Evolutionary conservation across 345 rosid species (phyloP), one percentile per base, ranked within the genome.

Genomic region (Salix dunnii): DNA sequence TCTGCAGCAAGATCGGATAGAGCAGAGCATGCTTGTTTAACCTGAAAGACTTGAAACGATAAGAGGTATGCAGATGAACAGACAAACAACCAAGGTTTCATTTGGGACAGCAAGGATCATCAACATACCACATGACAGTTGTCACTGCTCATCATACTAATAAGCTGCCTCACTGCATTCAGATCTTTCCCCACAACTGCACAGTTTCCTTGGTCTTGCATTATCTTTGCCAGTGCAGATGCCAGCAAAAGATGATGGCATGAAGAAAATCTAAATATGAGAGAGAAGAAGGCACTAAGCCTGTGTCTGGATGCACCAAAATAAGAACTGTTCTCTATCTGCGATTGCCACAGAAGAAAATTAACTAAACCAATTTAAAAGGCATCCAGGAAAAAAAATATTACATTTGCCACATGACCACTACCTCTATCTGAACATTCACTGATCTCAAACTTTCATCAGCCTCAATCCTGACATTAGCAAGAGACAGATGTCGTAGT

Each of bases 121-220:
- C 67, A 81, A 78, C 86, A 68, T 91, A 96, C 98, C 97, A 92
- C 98, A 42, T 94, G 97, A 43, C 84, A 91, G 48, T 94, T 83
- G 80, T 96, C 99, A 80, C 98, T 94, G 80, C 95, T 94, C 81
- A 96, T 96, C 99, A 94, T 96, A 74, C 99, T 96, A 86, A 96
- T 94, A 72, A 96, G 97, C 87, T 96, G 99, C 74, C 97, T 88
- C 77, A 96, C 90, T 55, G 99, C 99, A 88, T 94, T 96, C 87
- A 94, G 97, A 92, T 96, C 99, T 90, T 94, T 96, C 80, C 95
- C 95, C 82, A 96, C 90, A 78, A 92, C 90, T 67, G 70, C 83
- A 77, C 95, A 94, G 67, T 96, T 96, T 81, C 91, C 99, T 80
- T 89, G 89, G 82, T 96, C 98, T 88, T 96, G 94, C 91, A 94